These are phyloP conservation scores for Penicillium sp. DNA, from an alignment of 2,329 filamentous ascomycete genomes.

Conservation along the genomic window DNA sequence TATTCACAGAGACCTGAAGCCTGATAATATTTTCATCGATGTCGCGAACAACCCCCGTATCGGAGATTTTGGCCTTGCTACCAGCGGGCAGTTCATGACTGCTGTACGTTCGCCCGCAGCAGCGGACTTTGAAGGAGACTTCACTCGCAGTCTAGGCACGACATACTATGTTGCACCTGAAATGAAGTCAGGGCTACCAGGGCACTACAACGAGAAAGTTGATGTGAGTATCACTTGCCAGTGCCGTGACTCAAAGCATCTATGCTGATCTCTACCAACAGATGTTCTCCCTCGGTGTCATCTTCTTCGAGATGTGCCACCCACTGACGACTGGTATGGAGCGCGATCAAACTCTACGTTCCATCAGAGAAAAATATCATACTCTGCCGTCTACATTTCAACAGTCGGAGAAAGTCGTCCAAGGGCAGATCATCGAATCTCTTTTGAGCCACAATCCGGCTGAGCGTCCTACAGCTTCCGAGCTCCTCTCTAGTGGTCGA, in stretches of 20 bases:
- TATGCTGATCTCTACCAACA: conserved; percentile 23
- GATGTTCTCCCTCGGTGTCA: conserved; percentile 97
- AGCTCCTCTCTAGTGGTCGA: conserved; percentile 82
- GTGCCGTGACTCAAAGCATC: not conserved
- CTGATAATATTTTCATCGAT: conserved; percentile 97
- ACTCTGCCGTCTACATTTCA: conserved; percentile 74
- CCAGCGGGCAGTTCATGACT: conserved; percentile 69
- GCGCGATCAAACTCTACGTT: conserved; percentile 66
- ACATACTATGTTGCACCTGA: conserved; percentile 93
- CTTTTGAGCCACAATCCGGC: conserved; percentile 81
- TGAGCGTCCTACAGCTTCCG: conserved; percentile 77
- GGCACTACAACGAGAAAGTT: conserved; percentile 88
- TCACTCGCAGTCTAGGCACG: conserved; percentile 68
- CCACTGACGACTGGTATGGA: conserved; percentile 66
- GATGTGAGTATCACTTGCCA: conserved; percentile 65
- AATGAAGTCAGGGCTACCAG: conserved; percentile 72
- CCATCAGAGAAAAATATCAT: conserved; percentile 69
- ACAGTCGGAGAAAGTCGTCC: conserved; percentile 66
- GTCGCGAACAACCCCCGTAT: conserved; percentile 88
- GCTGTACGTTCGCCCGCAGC: conserved; percentile 44
- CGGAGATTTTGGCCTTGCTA: conserved; percentile 93
- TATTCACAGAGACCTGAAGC: conserved; percentile 94
- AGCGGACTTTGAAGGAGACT: conserved; percentile 43
- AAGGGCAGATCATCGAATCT: conserved; percentile 76
- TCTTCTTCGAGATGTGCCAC: conserved; percentile 96